Conservation (phyloP, 371 early-diverging fungal species). For the Batkoa obscura region DNA sequence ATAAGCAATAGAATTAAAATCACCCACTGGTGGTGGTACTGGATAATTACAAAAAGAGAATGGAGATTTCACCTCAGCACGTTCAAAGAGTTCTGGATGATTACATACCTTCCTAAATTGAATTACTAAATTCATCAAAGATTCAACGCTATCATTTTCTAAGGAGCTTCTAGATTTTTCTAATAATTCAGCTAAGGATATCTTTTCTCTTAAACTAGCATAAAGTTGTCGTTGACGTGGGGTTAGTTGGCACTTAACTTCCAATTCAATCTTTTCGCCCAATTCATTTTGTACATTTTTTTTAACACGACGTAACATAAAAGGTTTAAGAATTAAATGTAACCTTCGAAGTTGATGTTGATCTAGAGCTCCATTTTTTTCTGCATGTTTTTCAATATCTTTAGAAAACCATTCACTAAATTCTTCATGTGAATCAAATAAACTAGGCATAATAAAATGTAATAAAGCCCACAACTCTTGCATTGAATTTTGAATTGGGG, state of each 20-base stretch:
- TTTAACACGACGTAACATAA: constrained; percentile 96
- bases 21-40: constrained; percentile 33
- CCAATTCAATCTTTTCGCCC: constrained; percentile 79
- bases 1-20: constrained; percentile 32
- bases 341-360: constrained; percentile 77
- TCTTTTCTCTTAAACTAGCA: constrained; percentile 54
- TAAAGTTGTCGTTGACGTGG: constrained; percentile 66
- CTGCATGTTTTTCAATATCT: constrained; percentile 84
- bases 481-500: constrained; percentile 96
- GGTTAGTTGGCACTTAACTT: constrained; percentile 67
- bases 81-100: constrained; percentile 96
- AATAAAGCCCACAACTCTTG: constrained; percentile 93
- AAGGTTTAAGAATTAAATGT: constrained; percentile 94
- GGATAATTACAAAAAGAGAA: constrained; percentile 38
- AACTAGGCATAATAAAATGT: constrained; percentile 96
- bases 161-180: constrained; percentile 44
- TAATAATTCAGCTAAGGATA: constrained; percentile 62
- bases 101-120: constrained; percentile 97
- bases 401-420: constrained; percentile 92
- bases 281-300: constrained; percentile 90
- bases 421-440: constrained; percentile 89
- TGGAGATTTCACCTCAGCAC: constrained; percentile 64
- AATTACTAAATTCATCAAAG: constrained; percentile 90
- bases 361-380: constrained; percentile 66
- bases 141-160: constrained; percentile 43